Conservation (phyloP, 179 eudicot species). For the Beta lomatogona region DNA sequence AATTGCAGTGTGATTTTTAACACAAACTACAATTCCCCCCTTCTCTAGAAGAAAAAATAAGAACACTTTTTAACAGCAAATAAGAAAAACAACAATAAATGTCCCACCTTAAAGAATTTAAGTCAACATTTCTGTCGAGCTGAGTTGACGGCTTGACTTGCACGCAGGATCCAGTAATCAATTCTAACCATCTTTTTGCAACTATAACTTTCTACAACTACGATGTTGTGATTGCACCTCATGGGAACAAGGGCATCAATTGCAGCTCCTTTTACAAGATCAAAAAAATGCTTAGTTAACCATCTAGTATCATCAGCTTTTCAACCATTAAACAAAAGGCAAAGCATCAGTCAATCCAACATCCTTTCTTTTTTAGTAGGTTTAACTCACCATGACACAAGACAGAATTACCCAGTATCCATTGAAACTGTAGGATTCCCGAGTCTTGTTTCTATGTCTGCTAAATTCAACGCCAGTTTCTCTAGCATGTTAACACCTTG, state of each 20-base stretch:
- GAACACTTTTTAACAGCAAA: neutral
- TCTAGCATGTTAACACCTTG: slow-evolving; percentile 28
- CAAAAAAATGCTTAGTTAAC: neutral
- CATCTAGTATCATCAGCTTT: neutral
- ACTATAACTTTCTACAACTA: slow-evolving; percentile 65
- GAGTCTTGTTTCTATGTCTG: slow-evolving; percentile 27
- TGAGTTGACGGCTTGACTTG: slow-evolving; percentile 65
- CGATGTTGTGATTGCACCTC: slow-evolving; percentile 31
- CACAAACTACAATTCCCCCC: no score
- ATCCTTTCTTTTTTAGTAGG: neutral
- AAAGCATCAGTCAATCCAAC: neutral
- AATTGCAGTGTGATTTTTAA: no score
- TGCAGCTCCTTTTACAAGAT: neutral
- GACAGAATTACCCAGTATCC: slow-evolving; percentile 26
- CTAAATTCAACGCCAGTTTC: slow-evolving; percentile 26
- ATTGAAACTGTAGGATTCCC: slow-evolving; percentile 26
- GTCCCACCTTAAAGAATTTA: slow-evolving; percentile 71
- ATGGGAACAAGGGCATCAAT: slow-evolving; percentile 14
- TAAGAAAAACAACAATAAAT: neutral
- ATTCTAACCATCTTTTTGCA: slow-evolving; percentile 85
- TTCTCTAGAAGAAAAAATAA: neutral
- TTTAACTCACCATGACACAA: slow-evolving; percentile 17
- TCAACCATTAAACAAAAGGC: neutral
- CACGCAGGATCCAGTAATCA: slow-evolving; percentile 91
- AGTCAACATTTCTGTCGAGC: slow-evolving; percentile 47